Evolutionary conservation across 1,139 yeast species (phyloP).

Genomic region (Diutina siamensis): DNA sequence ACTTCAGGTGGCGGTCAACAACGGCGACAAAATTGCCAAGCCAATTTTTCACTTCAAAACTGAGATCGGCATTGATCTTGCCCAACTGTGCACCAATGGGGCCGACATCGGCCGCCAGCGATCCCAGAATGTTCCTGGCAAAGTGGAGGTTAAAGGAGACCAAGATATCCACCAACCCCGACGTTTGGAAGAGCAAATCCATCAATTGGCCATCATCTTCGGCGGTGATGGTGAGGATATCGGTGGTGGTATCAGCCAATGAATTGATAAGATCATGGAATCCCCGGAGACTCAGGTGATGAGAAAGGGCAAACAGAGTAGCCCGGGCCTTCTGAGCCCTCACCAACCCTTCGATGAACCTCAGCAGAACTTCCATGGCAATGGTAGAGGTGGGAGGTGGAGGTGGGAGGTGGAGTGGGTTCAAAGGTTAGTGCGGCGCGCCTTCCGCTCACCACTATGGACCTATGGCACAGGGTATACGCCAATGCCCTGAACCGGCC

Average conservation of each 20-base stretch:
- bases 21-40: slow-evolving; percentile 6
- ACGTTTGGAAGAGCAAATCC: not conserved
- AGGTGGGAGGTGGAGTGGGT: not conserved
- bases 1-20: not conserved
- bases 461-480: slow-evolving; percentile 26
- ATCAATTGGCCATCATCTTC: not conserved
- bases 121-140: not conserved
- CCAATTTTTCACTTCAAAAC: slow-evolving; percentile 7
- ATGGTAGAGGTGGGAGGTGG: not conserved
- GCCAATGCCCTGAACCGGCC: slow-evolving; percentile 40
- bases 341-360: not conserved
- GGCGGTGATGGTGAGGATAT: not conserved
- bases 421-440: no score
- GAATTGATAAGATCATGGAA: not conserved
- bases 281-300: not conserved
- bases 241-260: not conserved
- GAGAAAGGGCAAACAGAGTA: not conserved
- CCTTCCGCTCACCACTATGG: slow-evolving; percentile 6
- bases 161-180: not conserved
- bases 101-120: not conserved
- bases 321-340: not conserved
- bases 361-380: not conserved
- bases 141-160: not conserved
- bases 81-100: slow-evolving; percentile 9
- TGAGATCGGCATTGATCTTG: slow-evolving; percentile 10